Evolutionary conservation across 352 stramenopile species (phyloP), one percentile per base, ranked within the genome.

Genomic region (Globisporangium radiosum): DNA sequence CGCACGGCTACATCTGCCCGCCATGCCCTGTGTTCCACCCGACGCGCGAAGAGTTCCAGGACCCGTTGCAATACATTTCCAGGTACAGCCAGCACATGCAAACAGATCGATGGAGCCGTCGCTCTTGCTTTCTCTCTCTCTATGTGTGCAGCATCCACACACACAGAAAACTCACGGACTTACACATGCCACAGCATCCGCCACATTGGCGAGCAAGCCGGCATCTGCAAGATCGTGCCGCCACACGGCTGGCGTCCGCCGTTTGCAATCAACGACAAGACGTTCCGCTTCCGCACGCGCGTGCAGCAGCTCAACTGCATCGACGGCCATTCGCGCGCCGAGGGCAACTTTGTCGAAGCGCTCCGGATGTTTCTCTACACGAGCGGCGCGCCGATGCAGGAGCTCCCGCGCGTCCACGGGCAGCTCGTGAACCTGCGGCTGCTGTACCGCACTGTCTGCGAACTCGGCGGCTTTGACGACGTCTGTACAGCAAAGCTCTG

Each of bases 181-280:
- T 33, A 57, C 1, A 52, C 10, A 25, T 8, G 13, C 33, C n/a
- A 25, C 55, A 95, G 78, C 59, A 95, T 97, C 68, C 78, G 90
- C 38, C 76, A 89, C 52, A 90, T 97, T 54, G 96, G 92, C 19
- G 87, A 97, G 76, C 72, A 87, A 57, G 97, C 96, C 56, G 97
- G 97, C 36, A 99, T 99, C 64, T 98, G 89, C 71, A 99, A 99
- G 76, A 99, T 99, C 70, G 95, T 99, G 15, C 97, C 97, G 58
- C 97, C 97, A 0, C 57, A 72, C 36, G 97, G 90, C 47, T 99
- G 95, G 95, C 88, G 91, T 19, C 94, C 92, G 13, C 85, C 84
- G 25, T 95, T 90, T 56, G 78, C 88, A 45, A 83, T 95, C 45
- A 91, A 97, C 59, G 80, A 94, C 54, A 85, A 87, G 57, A 84